Conservation (phyloP, 306 rosid genomes). For the Cicer chorassanicum region DNA sequence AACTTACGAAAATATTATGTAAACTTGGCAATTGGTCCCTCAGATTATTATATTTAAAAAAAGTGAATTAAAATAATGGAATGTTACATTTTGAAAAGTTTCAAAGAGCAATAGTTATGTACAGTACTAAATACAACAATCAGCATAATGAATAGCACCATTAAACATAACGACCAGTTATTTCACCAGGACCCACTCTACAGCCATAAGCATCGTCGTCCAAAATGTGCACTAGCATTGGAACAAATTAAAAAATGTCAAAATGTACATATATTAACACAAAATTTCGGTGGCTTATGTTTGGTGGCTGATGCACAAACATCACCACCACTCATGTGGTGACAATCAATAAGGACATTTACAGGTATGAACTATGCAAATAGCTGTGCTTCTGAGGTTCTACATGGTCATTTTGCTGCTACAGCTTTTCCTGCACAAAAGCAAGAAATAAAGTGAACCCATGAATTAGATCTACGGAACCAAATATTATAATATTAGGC, state of each 20-base stretch:
- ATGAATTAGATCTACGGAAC: conserved; percentile 17
- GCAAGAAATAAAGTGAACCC: conserved; percentile 36
- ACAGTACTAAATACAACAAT: conserved; percentile 45
- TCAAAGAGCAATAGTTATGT: conserved; percentile 26
- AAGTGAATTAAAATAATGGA: conserved; percentile 16
- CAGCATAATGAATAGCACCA: conserved; percentile 34
- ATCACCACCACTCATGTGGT: conserved; percentile 40
- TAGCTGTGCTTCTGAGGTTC: conserved; percentile 39
- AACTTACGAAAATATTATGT: not conserved
- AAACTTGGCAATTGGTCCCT: not conserved
- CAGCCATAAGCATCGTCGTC: conserved; percentile 5
- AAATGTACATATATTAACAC: conserved; percentile 47
- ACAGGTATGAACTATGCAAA: conserved; percentile 36
- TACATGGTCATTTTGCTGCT: conserved; percentile 42
- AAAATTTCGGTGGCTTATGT: conserved; percentile 45
- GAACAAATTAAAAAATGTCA: not conserved
- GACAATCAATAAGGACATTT: conserved; percentile 33
- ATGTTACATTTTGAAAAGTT: conserved; percentile 2
- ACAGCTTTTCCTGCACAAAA: conserved; percentile 75
- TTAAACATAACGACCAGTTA: conserved; percentile 4
- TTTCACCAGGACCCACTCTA: conserved; percentile 22
- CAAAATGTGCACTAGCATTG: conserved; percentile 4
- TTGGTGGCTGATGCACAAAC: conserved; percentile 44
- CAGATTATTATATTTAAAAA: not conserved
- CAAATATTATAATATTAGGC: conserved; percentile 12